Evolutionary conservation across 148 eudicot genomes (phyloP).

Genomic region (Spergularia bocconei): DNA sequence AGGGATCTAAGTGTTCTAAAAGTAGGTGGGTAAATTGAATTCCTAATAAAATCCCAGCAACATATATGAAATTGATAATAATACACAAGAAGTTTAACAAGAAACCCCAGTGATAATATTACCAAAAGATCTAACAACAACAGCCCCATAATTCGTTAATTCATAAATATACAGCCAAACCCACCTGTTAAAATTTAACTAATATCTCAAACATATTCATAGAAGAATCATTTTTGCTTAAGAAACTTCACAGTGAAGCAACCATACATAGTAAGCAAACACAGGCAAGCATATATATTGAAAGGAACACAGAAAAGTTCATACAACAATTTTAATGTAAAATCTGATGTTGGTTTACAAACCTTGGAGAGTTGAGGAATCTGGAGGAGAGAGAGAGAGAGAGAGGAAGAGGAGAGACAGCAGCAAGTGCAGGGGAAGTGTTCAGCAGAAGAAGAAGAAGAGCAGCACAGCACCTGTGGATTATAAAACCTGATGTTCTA

Average conservation of each 20-base stretch:
- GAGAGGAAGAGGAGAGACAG: neutral
- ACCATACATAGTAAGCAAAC: neutral
- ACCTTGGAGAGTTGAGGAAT: conserved; percentile 28
- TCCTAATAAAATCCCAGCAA: neutral
- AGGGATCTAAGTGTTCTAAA: too few relatives aligned
- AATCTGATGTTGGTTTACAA: conserved; percentile 11
- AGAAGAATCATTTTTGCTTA: neutral
- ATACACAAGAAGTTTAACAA: neutral
- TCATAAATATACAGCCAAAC: neutral
- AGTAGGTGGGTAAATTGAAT: too few relatives aligned
- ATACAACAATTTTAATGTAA: neutral
- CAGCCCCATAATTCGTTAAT: neutral
- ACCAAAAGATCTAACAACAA: too few relatives aligned
- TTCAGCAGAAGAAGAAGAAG: neutral
- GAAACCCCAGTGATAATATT: neutral
- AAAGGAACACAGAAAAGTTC: too few relatives aligned
- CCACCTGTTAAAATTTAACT: neutral
- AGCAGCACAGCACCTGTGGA: neutral
- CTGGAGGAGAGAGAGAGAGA: neutral
- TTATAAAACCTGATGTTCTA: neutral
- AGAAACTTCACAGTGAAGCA: too few relatives aligned
- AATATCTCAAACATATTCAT: neutral
- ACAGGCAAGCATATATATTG: neutral
- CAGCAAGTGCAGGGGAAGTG: neutral
- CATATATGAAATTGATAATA: neutral